Evolutionary conservation across 169 alveolate genomes (phyloP).

Genomic region (Plasmodium sp.): DNA sequence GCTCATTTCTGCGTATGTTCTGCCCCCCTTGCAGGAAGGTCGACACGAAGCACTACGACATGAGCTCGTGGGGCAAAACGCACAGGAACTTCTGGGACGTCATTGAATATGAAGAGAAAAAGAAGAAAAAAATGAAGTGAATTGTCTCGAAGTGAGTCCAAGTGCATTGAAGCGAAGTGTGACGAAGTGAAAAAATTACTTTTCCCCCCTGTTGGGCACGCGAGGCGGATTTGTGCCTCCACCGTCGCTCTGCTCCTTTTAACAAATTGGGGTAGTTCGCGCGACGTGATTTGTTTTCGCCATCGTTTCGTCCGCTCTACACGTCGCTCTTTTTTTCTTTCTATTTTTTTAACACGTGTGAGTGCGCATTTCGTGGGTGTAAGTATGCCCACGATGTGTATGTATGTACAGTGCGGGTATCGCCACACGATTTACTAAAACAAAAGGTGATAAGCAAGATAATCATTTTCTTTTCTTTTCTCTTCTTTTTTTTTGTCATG

Average conservation of each 20-base stretch:
- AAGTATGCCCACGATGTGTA: not conserved
- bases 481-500: not conserved
- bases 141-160: not conserved
- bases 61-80: slow-evolving; percentile 13
- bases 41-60: slow-evolving; percentile 41
- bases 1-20: not conserved
- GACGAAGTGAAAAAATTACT: not conserved
- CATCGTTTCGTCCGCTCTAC: not conserved
- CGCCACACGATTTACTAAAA: not conserved
- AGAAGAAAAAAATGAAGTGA: not conserved
- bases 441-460: not conserved
- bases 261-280: not conserved
- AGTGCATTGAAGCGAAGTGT: not conserved
- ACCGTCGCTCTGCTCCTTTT: not conserved
- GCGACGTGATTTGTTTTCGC: not conserved
- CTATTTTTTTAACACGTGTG: not conserved
- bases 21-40: slow-evolving; percentile 8
- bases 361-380: not conserved
- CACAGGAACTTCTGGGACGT: slow-evolving; percentile 69
- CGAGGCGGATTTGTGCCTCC: not conserved
- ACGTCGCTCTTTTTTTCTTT: not conserved
- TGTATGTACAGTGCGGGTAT: not conserved
- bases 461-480: not conserved
- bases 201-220: not conserved
- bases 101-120: slow-evolving; percentile 71